Evolutionary conservation across 208 protist genomes (phyloP).

Genomic region (Acanthamoeba lenticulata): DNA sequence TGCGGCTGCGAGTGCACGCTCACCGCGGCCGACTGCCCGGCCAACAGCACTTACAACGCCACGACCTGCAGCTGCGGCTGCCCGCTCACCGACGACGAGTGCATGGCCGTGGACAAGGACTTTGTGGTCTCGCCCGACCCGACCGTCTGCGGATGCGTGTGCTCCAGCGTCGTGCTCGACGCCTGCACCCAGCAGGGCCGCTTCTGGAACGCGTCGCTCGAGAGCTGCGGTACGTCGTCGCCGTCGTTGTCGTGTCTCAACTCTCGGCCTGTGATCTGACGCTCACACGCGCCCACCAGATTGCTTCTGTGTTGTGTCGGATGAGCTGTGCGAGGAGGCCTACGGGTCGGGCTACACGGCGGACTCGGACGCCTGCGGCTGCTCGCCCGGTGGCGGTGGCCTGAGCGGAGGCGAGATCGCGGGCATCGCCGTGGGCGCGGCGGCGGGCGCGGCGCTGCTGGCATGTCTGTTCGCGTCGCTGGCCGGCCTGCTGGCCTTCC

Average conservation of each 20-base stretch:
- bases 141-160: conserved; percentile 15
- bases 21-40: neutral
- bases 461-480: neutral
- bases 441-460: neutral
- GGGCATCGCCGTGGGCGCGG: conserved; percentile 1
- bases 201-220: neutral
- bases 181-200: neutral
- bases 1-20: neutral
- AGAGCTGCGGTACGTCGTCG: neutral
- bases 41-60: neutral
- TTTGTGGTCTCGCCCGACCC: conserved; percentile 23
- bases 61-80: conserved; percentile 28
- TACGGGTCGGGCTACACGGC: neutral
- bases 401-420: conserved; percentile 36
- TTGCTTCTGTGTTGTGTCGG: conserved; percentile 2
- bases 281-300: neutral
- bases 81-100: conserved; percentile 8
- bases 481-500: conserved; percentile 35
- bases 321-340: neutral
- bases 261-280: too few species aligned
- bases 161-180: neutral
- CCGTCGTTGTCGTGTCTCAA: too few species aligned
- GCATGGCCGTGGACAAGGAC: neutral
- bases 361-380: conserved; percentile 14
- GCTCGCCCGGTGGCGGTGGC: neutral